These are phyloP conservation scores for Fagopyrum esculentum DNA, from an alignment of 148 eudicot genomes.

Conservation along the genomic window DNA sequence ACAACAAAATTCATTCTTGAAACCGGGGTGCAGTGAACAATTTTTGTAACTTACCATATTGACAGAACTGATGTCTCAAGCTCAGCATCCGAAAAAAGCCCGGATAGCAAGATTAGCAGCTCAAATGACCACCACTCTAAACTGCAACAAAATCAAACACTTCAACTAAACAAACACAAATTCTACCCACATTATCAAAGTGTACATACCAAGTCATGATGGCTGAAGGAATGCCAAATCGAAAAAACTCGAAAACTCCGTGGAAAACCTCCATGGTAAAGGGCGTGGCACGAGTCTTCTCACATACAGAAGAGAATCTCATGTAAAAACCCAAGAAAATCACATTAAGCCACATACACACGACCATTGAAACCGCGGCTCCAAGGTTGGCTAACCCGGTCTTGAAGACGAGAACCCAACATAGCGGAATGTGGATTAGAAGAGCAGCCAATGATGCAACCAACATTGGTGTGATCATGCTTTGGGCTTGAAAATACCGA, in stretches of 20 bases:
- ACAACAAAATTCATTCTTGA: no score
- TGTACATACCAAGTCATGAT: conserved; percentile 38
- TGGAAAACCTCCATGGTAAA: conserved; percentile 29
- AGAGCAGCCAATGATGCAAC: conserved; percentile 19
- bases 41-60: conserved; percentile 30
- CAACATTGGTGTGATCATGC: conserved; percentile 33
- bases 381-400: conserved; percentile 29
- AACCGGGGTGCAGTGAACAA: no score
- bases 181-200: background rate
- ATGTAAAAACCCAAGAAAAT: conserved; percentile 28
- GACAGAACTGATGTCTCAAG: conserved; percentile 78
- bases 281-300: conserved; percentile 22
- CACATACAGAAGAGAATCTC: conserved; percentile 26
- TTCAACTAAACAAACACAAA: background rate
- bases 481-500: conserved; percentile 39
- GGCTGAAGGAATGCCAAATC: conserved; percentile 45
- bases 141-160: conserved; percentile 21
- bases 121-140: conserved; percentile 89
- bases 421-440: conserved; percentile 23
- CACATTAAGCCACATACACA: conserved; percentile 32
- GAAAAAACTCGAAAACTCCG: conserved; percentile 30
- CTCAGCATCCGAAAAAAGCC: conserved; percentile 73
- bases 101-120: conserved; percentile 59
- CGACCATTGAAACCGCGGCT: conserved; percentile 30
- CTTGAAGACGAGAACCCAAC: conserved; percentile 33